phyloP scores from a whole-genome alignment of 495 filamentous ascomycete genomes.

The Podospora anserina region DNA sequence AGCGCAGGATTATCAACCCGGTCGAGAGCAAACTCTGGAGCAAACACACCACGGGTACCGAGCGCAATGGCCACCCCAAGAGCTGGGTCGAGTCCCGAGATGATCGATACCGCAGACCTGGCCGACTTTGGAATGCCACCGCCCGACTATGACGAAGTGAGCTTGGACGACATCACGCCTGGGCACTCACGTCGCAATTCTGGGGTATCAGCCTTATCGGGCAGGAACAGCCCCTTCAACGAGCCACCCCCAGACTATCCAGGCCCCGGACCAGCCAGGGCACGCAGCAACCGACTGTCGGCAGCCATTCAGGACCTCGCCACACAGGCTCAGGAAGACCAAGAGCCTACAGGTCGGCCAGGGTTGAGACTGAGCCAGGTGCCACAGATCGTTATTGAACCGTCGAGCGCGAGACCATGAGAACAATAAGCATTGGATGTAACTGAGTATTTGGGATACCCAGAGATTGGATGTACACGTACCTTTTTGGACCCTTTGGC shows the following conservation, averaged over 20 bases:
- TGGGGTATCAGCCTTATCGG: constrained; percentile 30
- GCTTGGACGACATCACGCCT: constrained; percentile 41
- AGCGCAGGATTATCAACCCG: constrained; percentile 15
- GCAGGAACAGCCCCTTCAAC: constrained; percentile 35
- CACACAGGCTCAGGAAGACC: constrained; percentile 15
- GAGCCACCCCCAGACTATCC: constrained; percentile 53
- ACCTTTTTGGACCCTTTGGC: neutral
- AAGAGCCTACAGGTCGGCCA: constrained; percentile 33
- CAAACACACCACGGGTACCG: constrained; percentile 25
- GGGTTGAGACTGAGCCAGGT: constrained; percentile 43
- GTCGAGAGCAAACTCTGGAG: constrained; percentile 31
- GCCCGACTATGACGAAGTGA: constrained; percentile 56
- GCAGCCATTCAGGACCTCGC: constrained; percentile 32
- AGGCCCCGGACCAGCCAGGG: constrained; percentile 28
- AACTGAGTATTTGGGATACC: neutral
- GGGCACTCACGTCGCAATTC: constrained; percentile 32
- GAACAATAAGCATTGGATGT: neutral
- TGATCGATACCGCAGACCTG: constrained; percentile 47
- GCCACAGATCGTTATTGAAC: constrained; percentile 53
- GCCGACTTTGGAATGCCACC: constrained; percentile 50
- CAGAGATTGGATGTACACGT: neutral
- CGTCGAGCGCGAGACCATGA: constrained; percentile 42
- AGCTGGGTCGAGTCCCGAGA: constrained; percentile 39
- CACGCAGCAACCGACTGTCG: constrained; percentile 33
- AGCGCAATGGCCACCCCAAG: constrained; percentile 20